Evolutionary conservation across 2,329 filamentous ascomycete genomes (phyloP).

Genomic region (Nakataea oryzae): DNA sequence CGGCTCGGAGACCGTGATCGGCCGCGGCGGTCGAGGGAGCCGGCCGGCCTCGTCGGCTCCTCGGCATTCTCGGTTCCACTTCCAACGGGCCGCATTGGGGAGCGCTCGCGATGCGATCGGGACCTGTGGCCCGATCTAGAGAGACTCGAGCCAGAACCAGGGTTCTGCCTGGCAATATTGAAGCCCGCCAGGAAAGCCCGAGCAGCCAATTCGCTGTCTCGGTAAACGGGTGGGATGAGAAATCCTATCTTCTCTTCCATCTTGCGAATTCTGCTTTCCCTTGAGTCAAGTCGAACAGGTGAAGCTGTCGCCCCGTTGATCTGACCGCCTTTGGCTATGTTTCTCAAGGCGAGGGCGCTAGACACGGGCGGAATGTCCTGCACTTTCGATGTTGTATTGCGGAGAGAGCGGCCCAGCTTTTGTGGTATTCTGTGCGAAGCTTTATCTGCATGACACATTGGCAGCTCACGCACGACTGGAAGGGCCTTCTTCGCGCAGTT

Average conservation of each 20-base stretch:
- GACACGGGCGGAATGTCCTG: not conserved
- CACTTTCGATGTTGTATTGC: not conserved
- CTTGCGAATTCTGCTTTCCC: not conserved
- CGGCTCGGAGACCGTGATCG: not conserved
- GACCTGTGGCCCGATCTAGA: not conserved
- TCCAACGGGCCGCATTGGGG: not conserved
- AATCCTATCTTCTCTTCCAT: not conserved
- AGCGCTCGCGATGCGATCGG: not conserved
- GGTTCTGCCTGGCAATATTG: not conserved
- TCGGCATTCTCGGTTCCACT: not conserved
- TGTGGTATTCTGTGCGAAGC: too few relatives aligned
- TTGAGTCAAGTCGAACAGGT: not conserved
- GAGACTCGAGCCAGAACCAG: not conserved
- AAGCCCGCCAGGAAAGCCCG: conserved; percentile 2
- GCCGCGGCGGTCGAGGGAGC: not conserved
- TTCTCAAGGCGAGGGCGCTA: not conserved
- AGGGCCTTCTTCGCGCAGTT: not conserved
- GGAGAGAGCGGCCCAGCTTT: too few relatives aligned
- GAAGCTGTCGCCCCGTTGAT: not conserved
- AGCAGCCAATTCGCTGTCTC: not conserved
- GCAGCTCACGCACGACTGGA: not conserved
- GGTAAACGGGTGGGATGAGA: not conserved
- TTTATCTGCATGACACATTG: not conserved
- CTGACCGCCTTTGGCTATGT: not conserved
- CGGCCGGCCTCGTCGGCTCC: not conserved